Conservation (phyloP, 1,139 yeast species). For the Pichia sp. region DNA sequence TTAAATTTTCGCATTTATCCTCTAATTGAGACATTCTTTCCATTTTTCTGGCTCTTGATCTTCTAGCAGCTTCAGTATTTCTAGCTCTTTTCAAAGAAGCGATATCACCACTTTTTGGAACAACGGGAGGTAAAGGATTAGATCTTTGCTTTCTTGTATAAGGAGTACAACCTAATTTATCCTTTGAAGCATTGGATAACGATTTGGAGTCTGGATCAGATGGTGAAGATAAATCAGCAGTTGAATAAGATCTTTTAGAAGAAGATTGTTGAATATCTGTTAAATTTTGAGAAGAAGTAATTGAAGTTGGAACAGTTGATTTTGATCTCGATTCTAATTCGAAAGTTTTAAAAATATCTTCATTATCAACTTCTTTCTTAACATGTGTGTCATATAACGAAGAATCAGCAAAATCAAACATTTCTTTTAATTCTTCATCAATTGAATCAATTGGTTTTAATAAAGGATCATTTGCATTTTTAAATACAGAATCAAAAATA, state of each 20-base stretch:
- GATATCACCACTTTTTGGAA: constrained; percentile 54
- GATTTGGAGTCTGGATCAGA: not conserved
- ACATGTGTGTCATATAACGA: constrained; percentile 10
- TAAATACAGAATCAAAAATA: constrained; percentile 56
- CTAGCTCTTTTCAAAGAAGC: constrained; percentile 80
- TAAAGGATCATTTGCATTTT: constrained; percentile 31
- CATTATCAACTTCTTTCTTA: not conserved
- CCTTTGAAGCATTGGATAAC: constrained; percentile 25
- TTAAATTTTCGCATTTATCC: constrained; percentile 60
- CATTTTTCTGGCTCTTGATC: constrained; percentile 90
- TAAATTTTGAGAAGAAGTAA: not conserved
- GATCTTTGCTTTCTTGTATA: constrained; percentile 60
- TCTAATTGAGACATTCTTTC: constrained; percentile 84
- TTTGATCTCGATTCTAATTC: constrained; percentile 12
- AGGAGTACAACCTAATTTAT: constrained; percentile 57
- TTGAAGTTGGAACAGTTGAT: constrained; percentile 5
- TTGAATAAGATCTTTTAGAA: constrained; percentile 20
- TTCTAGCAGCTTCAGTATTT: constrained; percentile 95
- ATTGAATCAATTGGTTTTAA: constrained; percentile 43
- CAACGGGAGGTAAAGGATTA: constrained; percentile 58
- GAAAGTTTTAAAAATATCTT: constrained; percentile 4
- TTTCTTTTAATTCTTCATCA: constrained; percentile 32
- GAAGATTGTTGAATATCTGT: not conserved
- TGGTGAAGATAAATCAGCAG: constrained; percentile 26
- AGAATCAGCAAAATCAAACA: not conserved